Conservation (phyloP, 225 moss, liverwort and hornwort genomes). For the Pseudoscleropodium purum region DNA sequence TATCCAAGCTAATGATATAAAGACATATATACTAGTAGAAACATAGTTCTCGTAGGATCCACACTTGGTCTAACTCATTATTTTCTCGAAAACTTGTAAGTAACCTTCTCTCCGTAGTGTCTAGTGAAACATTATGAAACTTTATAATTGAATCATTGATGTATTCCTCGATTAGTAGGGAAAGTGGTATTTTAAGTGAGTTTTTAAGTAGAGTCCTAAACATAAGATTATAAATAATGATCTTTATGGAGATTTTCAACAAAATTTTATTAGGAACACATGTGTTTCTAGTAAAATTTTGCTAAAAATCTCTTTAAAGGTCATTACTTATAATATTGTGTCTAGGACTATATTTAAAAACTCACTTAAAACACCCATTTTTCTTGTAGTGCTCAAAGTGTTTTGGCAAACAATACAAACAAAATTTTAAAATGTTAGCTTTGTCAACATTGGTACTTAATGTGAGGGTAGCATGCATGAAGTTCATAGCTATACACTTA, state of each 20-base stretch:
- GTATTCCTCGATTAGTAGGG: too few relatives aligned
- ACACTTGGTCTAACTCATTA: fast-evolving
- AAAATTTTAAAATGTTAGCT: neutral
- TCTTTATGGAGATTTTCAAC: too few relatives aligned
- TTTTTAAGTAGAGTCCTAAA: too few relatives aligned
- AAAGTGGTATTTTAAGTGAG: too few relatives aligned
- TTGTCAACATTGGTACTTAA: fast-evolving
- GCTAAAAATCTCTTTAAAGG: too few relatives aligned
- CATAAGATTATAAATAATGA: too few relatives aligned
- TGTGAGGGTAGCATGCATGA: fast-evolving
- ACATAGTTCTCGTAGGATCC: fast-evolving
- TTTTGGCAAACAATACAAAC: neutral
- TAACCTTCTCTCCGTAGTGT: fast-evolving
- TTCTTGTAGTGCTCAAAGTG: neutral
- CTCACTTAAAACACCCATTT: too few relatives aligned
- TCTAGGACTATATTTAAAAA: too few relatives aligned
- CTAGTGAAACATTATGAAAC: neutral
- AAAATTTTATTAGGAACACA: too few relatives aligned
- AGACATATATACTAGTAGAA: neutral
- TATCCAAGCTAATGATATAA: fast-evolving
- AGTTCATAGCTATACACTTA: neutral
- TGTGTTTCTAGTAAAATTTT: too few relatives aligned
- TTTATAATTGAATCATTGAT: too few relatives aligned
- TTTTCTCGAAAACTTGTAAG: fast-evolving
- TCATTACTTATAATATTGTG: too few relatives aligned